Evolutionary conservation across 1,284 basidiomycete species (phyloP), one percentile per base, ranked within the genome.

Genomic region (Ceratobasidium sp.): DNA sequence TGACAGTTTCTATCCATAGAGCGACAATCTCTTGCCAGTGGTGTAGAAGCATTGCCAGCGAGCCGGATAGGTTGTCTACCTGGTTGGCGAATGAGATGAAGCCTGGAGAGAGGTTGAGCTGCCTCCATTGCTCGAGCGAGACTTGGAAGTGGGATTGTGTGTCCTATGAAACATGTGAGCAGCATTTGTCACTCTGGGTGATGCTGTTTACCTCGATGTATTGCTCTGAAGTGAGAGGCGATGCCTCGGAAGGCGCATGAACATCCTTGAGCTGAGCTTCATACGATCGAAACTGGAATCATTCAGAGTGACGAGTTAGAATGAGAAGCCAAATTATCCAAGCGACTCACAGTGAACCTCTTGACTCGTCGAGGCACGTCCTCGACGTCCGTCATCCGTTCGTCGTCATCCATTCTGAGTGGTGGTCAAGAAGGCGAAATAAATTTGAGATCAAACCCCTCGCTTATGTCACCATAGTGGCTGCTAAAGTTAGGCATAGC

Each of bases 41-140:
- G 77, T 92, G 91, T 10, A 97, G 82, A 1, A 94, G 86, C 57
- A 95, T 83, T 0, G 94, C 89, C 83, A 96, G 88, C 0, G 92
- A 94, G 1, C 87, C 85, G 0, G 91, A 89, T 30, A 95, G 82
- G 0, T 85, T 82, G 45, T 86, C 84, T 0, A 86, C 85, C 64
- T 85, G 83, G 72, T 86, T 83, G 1, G 90, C 87, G 75, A 95
- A 92, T 23, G 84, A 81, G 72, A 93, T 82, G 80, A 95, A 96
- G 0, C 88, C 84, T 0, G 90, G 86, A 0, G 92, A 86, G 32
- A 96, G 86, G 79, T 93, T 94, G 65, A 96, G 86, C 76, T 93
- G 89, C 74, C 85, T 83, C 90, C 91, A 92, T 75, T 91, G 86
- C 30, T 87, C 82, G 32, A 94, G 82, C 0, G 89, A 84, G 76